These are phyloP conservation scores for Kalmusia sp. DNA, from an alignment of 2,329 filamentous ascomycete genomes.

Conservation along the genomic window DNA sequence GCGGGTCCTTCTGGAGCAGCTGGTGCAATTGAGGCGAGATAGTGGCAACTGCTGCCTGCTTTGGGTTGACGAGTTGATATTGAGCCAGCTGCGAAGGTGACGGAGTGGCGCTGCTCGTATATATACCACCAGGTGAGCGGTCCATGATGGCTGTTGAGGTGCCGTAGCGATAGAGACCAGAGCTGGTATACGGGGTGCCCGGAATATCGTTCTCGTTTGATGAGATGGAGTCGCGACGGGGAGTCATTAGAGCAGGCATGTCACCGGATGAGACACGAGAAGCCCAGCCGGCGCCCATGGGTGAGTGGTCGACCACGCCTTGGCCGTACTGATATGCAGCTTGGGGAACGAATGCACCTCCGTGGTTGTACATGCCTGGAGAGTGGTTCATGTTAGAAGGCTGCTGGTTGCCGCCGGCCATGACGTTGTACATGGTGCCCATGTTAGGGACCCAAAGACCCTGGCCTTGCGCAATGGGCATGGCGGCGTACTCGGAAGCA, in stretches of 20 bases:
- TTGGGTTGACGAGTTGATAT: constrained; percentile 52
- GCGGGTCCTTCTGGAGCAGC: constrained; percentile 71
- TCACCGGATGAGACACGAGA: constrained; percentile 54
- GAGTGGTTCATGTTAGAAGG: constrained; percentile 40
- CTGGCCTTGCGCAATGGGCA: constrained; percentile 44
- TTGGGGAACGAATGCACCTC: constrained; percentile 52
- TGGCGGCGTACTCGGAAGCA: constrained; percentile 43
- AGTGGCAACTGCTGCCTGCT: constrained; percentile 46
- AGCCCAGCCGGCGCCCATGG: constrained; percentile 55
- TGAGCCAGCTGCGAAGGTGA: constrained; percentile 57
- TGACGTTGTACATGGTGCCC: constrained; percentile 43
- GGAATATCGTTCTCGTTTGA: constrained; percentile 61
- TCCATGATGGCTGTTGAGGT: constrained; percentile 56
- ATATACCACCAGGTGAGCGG: constrained; percentile 57
- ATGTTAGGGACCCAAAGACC: constrained; percentile 46
- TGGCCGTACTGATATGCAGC: constrained; percentile 53
- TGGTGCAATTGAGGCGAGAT: constrained; percentile 55
- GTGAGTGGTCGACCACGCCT: constrained; percentile 53
- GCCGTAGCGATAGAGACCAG: constrained; percentile 53
- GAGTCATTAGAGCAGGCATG: constrained; percentile 59
- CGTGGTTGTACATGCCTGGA: constrained; percentile 55
- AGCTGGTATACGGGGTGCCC: constrained; percentile 54
- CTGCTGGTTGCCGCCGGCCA: constrained; percentile 39
- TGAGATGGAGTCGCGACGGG: constrained; percentile 59
- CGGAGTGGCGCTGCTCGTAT: constrained; percentile 56